Evolutionary conservation across 805 yeast genomes (phyloP).

Genomic region (Saccharomycopsis oosterbeekiorum): DNA sequence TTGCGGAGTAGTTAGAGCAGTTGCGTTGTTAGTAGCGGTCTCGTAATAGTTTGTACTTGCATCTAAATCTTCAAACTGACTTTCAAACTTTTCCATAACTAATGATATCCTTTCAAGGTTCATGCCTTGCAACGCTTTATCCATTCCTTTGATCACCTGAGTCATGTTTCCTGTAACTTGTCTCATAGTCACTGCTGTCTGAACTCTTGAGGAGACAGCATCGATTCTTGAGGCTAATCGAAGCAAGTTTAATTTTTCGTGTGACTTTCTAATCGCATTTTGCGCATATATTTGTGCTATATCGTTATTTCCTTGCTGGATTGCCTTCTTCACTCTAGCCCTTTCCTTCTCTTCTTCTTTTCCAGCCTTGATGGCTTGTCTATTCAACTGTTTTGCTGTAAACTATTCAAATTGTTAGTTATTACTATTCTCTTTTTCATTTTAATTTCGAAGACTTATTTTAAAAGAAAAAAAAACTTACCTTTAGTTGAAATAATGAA

Average conservation of each 20-base stretch:
- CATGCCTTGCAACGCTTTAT: conserved; percentile 90
- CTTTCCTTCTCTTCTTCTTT: conserved; percentile 85
- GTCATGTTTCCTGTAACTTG: conserved; percentile 92
- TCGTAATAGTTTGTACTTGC: conserved; percentile 91
- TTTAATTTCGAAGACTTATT: background rate
- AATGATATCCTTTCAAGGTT: conserved; percentile 84
- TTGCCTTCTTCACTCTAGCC: conserved; percentile 81
- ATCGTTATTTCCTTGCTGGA: conserved; percentile 77
- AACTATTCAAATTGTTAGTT: conserved; percentile 33
- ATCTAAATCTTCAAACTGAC: conserved; percentile 91
- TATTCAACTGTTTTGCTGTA: conserved; percentile 85
- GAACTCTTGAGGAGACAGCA: conserved; percentile 92
- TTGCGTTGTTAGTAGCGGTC: conserved; percentile 76
- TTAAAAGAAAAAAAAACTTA: conserved; percentile 20
- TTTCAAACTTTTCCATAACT: conserved; percentile 96
- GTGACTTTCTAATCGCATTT: conserved; percentile 86
- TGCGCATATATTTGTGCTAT: conserved; percentile 92
- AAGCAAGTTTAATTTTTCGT: conserved; percentile 73
- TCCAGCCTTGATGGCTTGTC: conserved; percentile 84
- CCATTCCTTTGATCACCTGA: conserved; percentile 90
- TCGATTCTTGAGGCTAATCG: conserved; percentile 84
- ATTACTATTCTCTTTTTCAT: background rate
- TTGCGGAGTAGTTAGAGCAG: conserved; percentile 85
- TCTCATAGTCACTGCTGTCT: conserved; percentile 97
- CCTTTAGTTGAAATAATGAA: conserved; percentile 55